Evolutionary conservation across 2,329 filamentous ascomycete genomes (phyloP).

Genomic region (Ophiostoma novo-ulmi): DNA sequence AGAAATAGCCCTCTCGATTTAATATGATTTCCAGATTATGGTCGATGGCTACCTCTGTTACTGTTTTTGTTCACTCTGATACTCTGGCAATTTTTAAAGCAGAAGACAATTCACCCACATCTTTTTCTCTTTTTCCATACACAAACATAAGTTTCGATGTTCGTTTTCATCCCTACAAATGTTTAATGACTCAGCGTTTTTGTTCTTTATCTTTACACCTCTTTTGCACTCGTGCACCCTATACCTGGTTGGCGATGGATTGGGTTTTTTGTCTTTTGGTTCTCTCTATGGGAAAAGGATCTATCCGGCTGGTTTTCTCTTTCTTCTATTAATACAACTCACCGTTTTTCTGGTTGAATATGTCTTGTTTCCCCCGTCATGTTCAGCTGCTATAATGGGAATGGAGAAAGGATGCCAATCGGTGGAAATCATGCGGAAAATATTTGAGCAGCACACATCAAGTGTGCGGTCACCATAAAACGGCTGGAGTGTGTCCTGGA

Average conservation of each 20-base stretch:
- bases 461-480: conserved; percentile 13
- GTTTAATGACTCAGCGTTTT: conserved; percentile 11
- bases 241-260: conserved; percentile 6
- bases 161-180: conserved; percentile 8
- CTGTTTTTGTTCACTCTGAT: conserved; percentile 1
- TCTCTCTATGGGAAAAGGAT: conserved; percentile 10
- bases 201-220: not conserved
- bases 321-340: conserved; percentile 13
- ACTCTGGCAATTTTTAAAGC: conserved; percentile 15
- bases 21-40: conserved; percentile 33
- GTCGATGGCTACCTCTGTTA: conserved; percentile 8
- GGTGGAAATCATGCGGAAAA: not conserved
- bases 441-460: conserved; percentile 8
- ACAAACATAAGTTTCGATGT: not conserved
- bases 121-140: conserved; percentile 13
- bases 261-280: conserved; percentile 8
- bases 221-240: too few relatives aligned
- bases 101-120: not conserved
- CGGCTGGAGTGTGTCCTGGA: conserved; percentile 10
- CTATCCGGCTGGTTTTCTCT: conserved; percentile 7
- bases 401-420: not conserved
- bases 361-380: not conserved
- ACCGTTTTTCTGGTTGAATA: not conserved
- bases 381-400: not conserved
- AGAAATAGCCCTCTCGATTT: conserved; percentile 25